These are phyloP conservation scores for Eleusine indica DNA, from an alignment of 176 grass and related monocot genomes.

Conservation along the genomic window DNA sequence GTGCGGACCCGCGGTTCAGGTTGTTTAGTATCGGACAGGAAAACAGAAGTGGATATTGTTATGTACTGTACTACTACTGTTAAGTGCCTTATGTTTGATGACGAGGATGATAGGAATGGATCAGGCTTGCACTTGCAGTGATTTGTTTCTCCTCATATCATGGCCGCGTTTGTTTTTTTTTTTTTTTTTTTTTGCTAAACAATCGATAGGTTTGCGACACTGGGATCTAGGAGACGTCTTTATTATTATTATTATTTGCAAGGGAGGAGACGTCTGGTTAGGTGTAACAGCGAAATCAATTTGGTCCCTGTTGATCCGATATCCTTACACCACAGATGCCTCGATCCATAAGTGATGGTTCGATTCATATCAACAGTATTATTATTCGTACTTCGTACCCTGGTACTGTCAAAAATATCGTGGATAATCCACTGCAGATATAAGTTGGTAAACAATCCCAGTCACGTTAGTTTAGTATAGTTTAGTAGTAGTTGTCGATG, in stretches of 20 bases:
- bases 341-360: neutral
- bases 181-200: neutral
- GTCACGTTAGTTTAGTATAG: neutral
- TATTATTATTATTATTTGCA: too few species aligned
- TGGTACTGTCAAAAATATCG: neutral
- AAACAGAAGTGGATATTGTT: conserved; percentile 36
- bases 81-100: neutral
- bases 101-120: neutral
- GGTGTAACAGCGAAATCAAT: neutral
- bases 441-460: neutral
- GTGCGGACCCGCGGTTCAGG: conserved; percentile 14
- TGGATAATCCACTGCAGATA: conserved; percentile 1
- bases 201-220: neutral
- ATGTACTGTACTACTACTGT: neutral
- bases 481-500: neutral
- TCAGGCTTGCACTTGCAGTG: neutral
- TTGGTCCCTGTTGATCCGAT: neutral
- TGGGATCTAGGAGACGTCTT: neutral
- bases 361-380: conserved; percentile 9
- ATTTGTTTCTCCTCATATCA: neutral
- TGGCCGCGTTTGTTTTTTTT: neutral
- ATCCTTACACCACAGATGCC: neutral
- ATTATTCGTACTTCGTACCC: neutral
- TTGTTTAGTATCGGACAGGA: neutral
- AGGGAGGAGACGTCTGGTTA: neutral